A percentile compares a stretch with the other conserved stretches of the same genome.
phyloP scores from a whole-genome alignment of 208 protist species.

The Leishmania amazonensis region DNA sequence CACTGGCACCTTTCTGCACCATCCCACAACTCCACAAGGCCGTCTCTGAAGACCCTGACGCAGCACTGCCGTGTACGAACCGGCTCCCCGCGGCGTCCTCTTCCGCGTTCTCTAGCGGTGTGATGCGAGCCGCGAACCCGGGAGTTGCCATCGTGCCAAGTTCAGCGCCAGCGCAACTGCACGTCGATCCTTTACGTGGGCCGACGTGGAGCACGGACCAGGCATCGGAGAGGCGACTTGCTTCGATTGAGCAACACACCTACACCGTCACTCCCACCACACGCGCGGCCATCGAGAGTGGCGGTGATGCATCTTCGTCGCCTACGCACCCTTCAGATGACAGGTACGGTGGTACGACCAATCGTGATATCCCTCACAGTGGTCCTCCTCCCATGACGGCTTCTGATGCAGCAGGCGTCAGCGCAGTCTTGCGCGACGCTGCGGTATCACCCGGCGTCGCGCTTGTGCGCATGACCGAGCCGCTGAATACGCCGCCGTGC shows the following conservation, averaged over 20 bases:
- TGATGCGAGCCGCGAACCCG: not conserved
- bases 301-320: not conserved
- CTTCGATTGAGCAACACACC: not conserved
- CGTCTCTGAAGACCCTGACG: not conserved
- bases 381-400: not conserved
- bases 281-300: not conserved
- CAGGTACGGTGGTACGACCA: not conserved
- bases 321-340: not conserved
- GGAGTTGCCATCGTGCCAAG: not conserved
- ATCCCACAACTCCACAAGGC: not conserved
- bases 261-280: not conserved
- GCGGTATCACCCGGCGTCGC: not conserved
- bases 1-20: not conserved
- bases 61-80: conserved; percentile 8
- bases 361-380: not conserved
- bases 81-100: not conserved
- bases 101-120: not conserved
- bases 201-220: not conserved
- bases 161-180: not conserved
- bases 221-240: not conserved
- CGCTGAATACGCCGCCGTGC: not conserved
- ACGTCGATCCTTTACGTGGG: not conserved
- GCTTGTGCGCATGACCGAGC: not conserved
- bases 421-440: not conserved
- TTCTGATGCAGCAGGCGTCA: not conserved